Percentiles rank a stretch among this genome's conserved stretches.
Conservation (phyloP, 805 yeast genomes). For the Kuraishia molischiana region DNA sequence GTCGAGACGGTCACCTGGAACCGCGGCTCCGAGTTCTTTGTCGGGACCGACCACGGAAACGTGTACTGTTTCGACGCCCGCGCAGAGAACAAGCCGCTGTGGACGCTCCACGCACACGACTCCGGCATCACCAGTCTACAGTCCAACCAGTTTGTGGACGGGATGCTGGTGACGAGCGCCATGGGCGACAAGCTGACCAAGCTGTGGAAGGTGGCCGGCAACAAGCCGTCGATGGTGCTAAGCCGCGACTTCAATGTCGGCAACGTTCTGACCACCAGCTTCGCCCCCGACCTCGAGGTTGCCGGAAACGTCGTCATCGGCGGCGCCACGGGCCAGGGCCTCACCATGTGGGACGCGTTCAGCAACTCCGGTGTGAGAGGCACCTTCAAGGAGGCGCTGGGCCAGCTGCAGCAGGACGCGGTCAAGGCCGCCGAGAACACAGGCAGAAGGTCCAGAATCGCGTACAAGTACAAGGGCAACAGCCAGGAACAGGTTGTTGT, state of each 20-base stretch:
- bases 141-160: conserved; percentile 56
- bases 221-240: conserved; percentile 76
- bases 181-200: conserved; percentile 84
- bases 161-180: conserved; percentile 77
- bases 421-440: conserved; percentile 40
- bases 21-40: conserved; percentile 49
- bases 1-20: conserved; percentile 78
- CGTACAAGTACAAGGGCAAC: conserved; percentile 52
- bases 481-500: conserved; percentile 47
- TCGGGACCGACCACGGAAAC: conserved; percentile 88
- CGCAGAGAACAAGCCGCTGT: conserved; percentile 54
- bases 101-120: conserved; percentile 98
- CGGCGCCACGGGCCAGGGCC: conserved; percentile 64
- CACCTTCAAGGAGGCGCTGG: conserved; percentile 52
- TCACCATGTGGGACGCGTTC: conserved; percentile 91
- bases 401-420: conserved; percentile 43
- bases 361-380: conserved; percentile 71
- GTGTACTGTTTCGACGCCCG: conserved; percentile 86
- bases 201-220: conserved; percentile 62
- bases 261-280: conserved; percentile 71
- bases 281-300: conserved; percentile 81
- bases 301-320: conserved; percentile 81
- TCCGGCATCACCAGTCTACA: conserved; percentile 81
- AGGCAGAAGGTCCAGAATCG: conserved; percentile 64
- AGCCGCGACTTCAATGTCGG: conserved; percentile 93